phyloP scores from a whole-genome alignment of 108 stramenopile species.

The Nitzschia sp. region DNA sequence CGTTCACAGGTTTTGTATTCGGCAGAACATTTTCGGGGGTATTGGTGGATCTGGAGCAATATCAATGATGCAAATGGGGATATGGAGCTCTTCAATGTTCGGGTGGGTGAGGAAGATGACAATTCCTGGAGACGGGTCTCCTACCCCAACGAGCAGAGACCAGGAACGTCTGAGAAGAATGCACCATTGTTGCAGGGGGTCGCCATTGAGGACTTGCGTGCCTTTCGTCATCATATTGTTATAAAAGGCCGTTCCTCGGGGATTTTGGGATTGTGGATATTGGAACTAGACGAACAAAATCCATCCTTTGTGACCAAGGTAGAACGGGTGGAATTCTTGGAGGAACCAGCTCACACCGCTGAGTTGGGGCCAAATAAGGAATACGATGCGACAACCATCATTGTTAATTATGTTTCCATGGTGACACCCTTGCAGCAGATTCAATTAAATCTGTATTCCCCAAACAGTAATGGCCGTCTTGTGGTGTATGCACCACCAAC shows the following conservation, averaged over 20 bases:
- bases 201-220: slow-evolving; percentile 49
- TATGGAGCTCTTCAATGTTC: slow-evolving; percentile 61
- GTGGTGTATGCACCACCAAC: slow-evolving; percentile 82
- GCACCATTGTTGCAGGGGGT: slow-evolving; percentile 58
- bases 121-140: slow-evolving; percentile 31
- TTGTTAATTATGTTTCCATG: slow-evolving; percentile 79
- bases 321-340: slow-evolving; percentile 50
- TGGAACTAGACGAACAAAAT: slow-evolving; percentile 37
- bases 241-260: slow-evolving; percentile 66
- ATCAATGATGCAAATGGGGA: slow-evolving; percentile 59
- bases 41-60: slow-evolving; percentile 74
- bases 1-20: slow-evolving; percentile 63
- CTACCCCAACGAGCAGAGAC: slow-evolving; percentile 34
- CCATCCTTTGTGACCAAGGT: slow-evolving; percentile 6
- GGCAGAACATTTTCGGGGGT: slow-evolving; percentile 62
- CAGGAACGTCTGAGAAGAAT: too few relatives aligned
- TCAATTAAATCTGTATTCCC: slow-evolving; percentile 55
- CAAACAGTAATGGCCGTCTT: slow-evolving; percentile 43
- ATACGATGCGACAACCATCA: slow-evolving; percentile 66
- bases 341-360: slow-evolving; percentile 79
- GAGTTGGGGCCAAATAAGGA: slow-evolving; percentile 61
- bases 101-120: slow-evolving; percentile 50
- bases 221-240: slow-evolving; percentile 54
- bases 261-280: slow-evolving; percentile 69
- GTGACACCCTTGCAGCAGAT: slow-evolving; percentile 74